These are phyloP conservation scores for Termitomyces sp. DNA, from an alignment of 768 basidiomycete genomes.

Conservation along the genomic window DNA sequence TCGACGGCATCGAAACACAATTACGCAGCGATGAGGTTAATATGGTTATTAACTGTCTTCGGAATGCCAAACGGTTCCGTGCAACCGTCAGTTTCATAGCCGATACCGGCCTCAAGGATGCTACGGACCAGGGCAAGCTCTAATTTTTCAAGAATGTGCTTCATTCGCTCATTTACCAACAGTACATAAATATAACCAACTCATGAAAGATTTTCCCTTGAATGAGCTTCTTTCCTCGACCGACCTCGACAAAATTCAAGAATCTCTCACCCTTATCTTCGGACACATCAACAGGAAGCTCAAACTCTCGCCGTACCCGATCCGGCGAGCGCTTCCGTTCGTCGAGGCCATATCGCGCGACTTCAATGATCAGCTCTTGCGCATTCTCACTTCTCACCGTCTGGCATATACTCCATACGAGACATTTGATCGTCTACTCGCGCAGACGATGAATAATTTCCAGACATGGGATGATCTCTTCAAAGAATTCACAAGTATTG, in stretches of 20 bases:
- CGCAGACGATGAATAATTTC: constrained; percentile 73
- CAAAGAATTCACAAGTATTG: constrained; percentile 90
- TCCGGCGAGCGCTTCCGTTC: constrained; percentile 90
- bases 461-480: constrained; percentile 85
- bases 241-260: constrained; percentile 92
- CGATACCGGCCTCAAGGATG: constrained; percentile 94
- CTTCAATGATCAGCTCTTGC: constrained; percentile 92
- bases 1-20: constrained; percentile 92
- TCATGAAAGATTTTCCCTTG: constrained; percentile 99
- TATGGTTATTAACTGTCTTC: constrained; percentile 89
- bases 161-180: constrained; percentile 1
- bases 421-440: constrained; percentile 84
- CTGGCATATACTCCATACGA: constrained; percentile 93
- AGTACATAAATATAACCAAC: constrained; percentile 97
- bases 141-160: neutral
- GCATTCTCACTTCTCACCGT: constrained; percentile 86
- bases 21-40: constrained; percentile 88
- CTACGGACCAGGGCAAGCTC: constrained; percentile 74
- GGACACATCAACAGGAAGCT: constrained; percentile 94
- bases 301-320: constrained; percentile 93
- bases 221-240: constrained; percentile 96
- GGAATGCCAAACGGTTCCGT: constrained; percentile 95
- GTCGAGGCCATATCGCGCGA: constrained; percentile 98
- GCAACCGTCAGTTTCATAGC: constrained; percentile 98
- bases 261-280: constrained; percentile 83